These are phyloP conservation scores for Nakazawaea ambrosiae DNA, from an alignment of 805 yeast species.

Conservation along the genomic window DNA sequence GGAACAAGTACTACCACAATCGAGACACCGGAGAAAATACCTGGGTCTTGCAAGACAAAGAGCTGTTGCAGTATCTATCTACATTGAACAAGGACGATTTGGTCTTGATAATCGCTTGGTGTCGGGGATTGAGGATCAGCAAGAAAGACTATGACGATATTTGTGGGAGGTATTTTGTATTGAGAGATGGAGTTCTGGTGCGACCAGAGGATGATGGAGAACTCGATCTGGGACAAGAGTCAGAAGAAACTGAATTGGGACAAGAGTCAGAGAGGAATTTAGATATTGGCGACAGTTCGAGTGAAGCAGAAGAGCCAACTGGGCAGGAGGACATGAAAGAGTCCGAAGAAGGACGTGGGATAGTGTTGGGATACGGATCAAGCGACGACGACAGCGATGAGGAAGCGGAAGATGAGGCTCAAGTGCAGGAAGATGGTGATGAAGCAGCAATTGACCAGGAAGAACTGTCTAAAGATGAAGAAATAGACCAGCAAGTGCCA, in stretches of 20 bases:
- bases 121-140: conserved; percentile 25
- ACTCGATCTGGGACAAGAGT: neutral
- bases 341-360: neutral
- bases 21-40: conserved; percentile 19
- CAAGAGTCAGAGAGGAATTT: neutral
- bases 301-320: neutral
- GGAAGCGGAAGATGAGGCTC: conserved; percentile 8
- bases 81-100: conserved; percentile 17
- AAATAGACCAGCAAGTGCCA: neutral
- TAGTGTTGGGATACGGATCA: neutral
- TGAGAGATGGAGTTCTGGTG: neutral
- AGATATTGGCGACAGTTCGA: neutral
- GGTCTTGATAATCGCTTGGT: conserved; percentile 26
- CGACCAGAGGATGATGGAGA: neutral
- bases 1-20: conserved; percentile 35
- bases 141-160: conserved; percentile 1
- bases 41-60: conserved; percentile 26
- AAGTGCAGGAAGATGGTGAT: conserved; percentile 9
- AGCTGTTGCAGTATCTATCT: conserved; percentile 16
- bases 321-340: neutral
- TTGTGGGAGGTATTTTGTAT: neutral
- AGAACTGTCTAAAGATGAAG: conserved; percentile 3
- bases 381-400: conserved; percentile 3
- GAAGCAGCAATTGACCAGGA: conserved; percentile 12
- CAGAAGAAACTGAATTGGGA: neutral